Base-by-base conservation (phyloP, 2,329 filamentous ascomycete genomes). In the Neofusicoccum umdonicola region DNA sequence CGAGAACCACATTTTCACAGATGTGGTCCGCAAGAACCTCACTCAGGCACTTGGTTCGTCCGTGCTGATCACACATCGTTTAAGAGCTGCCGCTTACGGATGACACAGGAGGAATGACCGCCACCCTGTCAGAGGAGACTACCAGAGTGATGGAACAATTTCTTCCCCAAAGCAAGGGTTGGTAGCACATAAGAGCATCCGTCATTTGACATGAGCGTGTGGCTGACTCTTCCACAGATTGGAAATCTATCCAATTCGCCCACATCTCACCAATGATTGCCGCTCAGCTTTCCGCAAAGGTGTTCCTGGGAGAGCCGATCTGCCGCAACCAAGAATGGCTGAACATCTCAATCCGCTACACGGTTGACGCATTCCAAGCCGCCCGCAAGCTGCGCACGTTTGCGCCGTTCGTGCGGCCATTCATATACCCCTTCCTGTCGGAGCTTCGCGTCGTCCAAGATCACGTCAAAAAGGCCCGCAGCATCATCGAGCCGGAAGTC, bases 291-390 rank as follows among this genome's bases (percentile, higher is more conserved):
- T 60, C 42, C 2, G 56, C 56, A 11, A 47, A 60, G 34, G 71
- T 82, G 35, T 77, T 81, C 60, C 73, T 78, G 34, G 78, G 80
- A n/a, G 69, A 75, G 7, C 66, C 67, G 3, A 67, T 79, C 8
- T 76, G 75, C 60, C 71, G 72, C 19, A 77, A 81, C 64, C 68
- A 75, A 63, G 69, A 74, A 58, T 82, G 80, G 79, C 68, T 80
- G 12, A 62, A 71, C 0, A 71, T 74, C 3, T 69, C 73, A 31
- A 73, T 71, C 11, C 65, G 70, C 34, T 79, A 79, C 68, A 75
- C 76, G 0, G 68, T 74, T 39, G 74, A 78, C 31, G 66, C 77
- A 2, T 60, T 60, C 1, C 74, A 76, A 13, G 76, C 72, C 3
- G 66, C 75, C 27, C 45, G 72, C n/a, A 60, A 73, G 3, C 70